These are phyloP conservation scores for Botrytis elliptica DNA, from an alignment of 2,329 filamentous ascomycete genomes.

Conservation along the genomic window DNA sequence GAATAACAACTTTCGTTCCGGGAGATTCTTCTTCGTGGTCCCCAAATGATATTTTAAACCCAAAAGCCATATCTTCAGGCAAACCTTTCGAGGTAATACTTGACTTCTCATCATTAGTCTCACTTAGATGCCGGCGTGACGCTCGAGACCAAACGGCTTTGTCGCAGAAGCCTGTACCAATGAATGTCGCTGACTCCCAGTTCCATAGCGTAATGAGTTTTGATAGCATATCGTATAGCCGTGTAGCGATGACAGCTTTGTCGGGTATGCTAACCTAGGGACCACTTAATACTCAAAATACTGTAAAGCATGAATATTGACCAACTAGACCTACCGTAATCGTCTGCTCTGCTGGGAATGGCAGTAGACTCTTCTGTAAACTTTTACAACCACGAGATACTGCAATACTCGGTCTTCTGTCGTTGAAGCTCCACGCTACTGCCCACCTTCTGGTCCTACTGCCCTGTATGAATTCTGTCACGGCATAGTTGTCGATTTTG, in stretches of 20 bases:
- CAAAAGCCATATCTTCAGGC: constrained; percentile 46
- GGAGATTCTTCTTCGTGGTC: constrained; percentile 41
- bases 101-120: constrained; percentile 29
- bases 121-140: constrained; percentile 42
- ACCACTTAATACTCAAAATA: background rate
- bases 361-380: constrained; percentile 51
- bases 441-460: constrained; percentile 81
- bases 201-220: constrained; percentile 36
- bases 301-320: background rate
- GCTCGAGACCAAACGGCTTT: constrained; percentile 39
- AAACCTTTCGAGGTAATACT: constrained; percentile 37
- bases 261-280: background rate
- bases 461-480: constrained; percentile 77
- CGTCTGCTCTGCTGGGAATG: constrained; percentile 50
- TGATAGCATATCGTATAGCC: constrained; percentile 36
- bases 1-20: constrained; percentile 51
- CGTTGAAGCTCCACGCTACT: constrained; percentile 80
- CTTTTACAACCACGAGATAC: constrained; percentile 41
- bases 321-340: constrained; percentile 36
- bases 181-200: constrained; percentile 32
- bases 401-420: constrained; percentile 57
- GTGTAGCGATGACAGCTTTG: constrained; percentile 20
- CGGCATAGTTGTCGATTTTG: constrained; percentile 73
- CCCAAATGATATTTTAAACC: constrained; percentile 53
- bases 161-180: constrained; percentile 36